Conservation (phyloP, 148 eudicot genomes). For the Selenicereus undatus region DNA sequence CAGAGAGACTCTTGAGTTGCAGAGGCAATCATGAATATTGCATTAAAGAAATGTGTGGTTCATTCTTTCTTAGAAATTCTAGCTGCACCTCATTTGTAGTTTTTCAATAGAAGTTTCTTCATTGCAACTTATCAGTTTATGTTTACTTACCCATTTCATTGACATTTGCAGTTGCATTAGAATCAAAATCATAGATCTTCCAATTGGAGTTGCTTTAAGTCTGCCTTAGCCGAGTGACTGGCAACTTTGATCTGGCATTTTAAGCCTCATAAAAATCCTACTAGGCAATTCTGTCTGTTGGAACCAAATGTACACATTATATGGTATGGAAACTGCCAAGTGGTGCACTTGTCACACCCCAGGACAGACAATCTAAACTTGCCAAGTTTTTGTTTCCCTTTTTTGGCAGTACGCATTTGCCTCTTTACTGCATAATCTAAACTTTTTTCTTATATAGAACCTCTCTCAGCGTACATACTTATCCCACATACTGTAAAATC, state of each 20-base stretch:
- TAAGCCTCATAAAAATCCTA: neutral
- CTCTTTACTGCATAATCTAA: neutral
- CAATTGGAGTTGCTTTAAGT: neutral
- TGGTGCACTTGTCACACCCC: neutral
- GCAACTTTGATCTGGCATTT: neutral
- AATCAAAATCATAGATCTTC: neutral
- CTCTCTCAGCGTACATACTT: neutral
- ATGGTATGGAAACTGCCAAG: neutral
- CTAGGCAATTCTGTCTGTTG: neutral
- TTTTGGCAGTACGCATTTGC: neutral
- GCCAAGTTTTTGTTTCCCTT: too few species aligned
- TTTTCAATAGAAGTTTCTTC: neutral
- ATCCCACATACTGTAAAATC: neutral
- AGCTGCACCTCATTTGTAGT: neutral
- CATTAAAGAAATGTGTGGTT: neutral
- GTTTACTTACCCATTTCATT: neutral
- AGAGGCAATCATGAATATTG: neutral
- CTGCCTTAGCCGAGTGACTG: neutral
- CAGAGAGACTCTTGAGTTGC: neutral
- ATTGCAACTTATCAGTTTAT: neutral
- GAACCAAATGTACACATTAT: neutral
- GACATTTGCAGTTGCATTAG: neutral
- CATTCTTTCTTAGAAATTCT: neutral
- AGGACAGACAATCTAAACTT: neutral
- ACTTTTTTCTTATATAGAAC: neutral